These are phyloP conservation scores for Penicillium nordicum DNA, from an alignment of 2,329 filamentous ascomycete species.

Conservation along the genomic window DNA sequence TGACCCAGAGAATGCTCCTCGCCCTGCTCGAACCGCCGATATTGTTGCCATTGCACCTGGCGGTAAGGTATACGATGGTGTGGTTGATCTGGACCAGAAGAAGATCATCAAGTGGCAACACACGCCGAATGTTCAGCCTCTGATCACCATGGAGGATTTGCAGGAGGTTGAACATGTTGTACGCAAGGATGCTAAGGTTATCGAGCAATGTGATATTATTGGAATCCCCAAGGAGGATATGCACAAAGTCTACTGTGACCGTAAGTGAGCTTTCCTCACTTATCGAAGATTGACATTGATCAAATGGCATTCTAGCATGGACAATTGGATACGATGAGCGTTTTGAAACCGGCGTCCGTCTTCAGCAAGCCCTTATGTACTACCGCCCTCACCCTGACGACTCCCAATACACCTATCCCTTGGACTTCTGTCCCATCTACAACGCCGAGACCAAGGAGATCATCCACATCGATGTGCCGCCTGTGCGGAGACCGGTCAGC, in stretches of 20 bases:
- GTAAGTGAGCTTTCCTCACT: constrained; percentile 41
- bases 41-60: constrained; percentile 76
- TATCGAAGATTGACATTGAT: constrained; percentile 2
- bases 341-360: constrained; percentile 71
- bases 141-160: constrained; percentile 91
- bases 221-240: constrained; percentile 80
- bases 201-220: constrained; percentile 81
- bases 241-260: constrained; percentile 94
- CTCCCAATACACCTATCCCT: constrained; percentile 83
- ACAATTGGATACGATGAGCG: constrained; percentile 93
- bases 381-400: constrained; percentile 82
- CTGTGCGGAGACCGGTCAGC: constrained; percentile 70
- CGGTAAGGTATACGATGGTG: constrained; percentile 76
- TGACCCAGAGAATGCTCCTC: constrained; percentile 56
- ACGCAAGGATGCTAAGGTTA: constrained; percentile 76
- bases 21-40: constrained; percentile 72
- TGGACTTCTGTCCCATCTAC: constrained; percentile 92
- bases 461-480: constrained; percentile 78
- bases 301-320: constrained; percentile 58
- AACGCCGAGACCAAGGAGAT: constrained; percentile 75
- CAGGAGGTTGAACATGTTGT: constrained; percentile 73
- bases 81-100: constrained; percentile 67
- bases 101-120: constrained; percentile 72
- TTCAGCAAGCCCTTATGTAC: constrained; percentile 95
- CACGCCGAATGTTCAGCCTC: constrained; percentile 73